A percentile compares a stretch with the other conserved stretches of the same genome.
phyloP scores from a whole-genome alignment of 2,329 filamentous ascomycete genomes.

The Fusarium piperis region DNA sequence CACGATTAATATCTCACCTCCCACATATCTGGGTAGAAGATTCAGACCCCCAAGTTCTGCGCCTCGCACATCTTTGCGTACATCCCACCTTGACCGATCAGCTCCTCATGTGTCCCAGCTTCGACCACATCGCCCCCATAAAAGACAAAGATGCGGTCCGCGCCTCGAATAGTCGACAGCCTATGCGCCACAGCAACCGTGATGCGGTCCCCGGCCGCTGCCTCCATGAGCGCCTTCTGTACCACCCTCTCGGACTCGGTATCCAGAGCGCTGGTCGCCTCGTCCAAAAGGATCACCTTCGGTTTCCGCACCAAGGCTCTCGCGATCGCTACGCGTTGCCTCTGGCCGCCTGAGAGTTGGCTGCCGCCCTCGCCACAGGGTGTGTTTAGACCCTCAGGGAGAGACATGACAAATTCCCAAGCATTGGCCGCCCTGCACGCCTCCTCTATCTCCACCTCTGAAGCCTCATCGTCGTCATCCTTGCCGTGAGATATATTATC shows the following conservation, averaged over 20 bases:
- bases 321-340: neutral
- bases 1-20: neutral
- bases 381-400: neutral
- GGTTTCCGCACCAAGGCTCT: slow-evolving; percentile 4
- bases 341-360: slow-evolving; percentile 1
- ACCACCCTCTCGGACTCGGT: slow-evolving; percentile 12
- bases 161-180: slow-evolving; percentile 7
- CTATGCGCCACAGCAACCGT: slow-evolving; percentile 21
- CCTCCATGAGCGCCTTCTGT: slow-evolving; percentile 6
- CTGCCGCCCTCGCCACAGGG: neutral
- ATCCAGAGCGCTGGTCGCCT: slow-evolving; percentile 4
- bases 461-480: neutral
- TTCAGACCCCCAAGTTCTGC: neutral
- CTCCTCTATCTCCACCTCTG: neutral
- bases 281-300: slow-evolving; percentile 4
- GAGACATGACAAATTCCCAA: neutral
- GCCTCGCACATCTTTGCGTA: slow-evolving; percentile 7
- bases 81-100: neutral
- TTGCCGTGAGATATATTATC: slow-evolving; percentile 71
- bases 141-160: slow-evolving; percentile 6
- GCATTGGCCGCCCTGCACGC: neutral
- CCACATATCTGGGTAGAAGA: neutral
- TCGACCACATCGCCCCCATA: slow-evolving; percentile 7
- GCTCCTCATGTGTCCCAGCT: slow-evolving; percentile 4
- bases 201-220: neutral